Base-by-base conservation (phyloP, 2,329 filamentous ascomycete species). In the Magnaporthiopsis incrustans region DNA sequence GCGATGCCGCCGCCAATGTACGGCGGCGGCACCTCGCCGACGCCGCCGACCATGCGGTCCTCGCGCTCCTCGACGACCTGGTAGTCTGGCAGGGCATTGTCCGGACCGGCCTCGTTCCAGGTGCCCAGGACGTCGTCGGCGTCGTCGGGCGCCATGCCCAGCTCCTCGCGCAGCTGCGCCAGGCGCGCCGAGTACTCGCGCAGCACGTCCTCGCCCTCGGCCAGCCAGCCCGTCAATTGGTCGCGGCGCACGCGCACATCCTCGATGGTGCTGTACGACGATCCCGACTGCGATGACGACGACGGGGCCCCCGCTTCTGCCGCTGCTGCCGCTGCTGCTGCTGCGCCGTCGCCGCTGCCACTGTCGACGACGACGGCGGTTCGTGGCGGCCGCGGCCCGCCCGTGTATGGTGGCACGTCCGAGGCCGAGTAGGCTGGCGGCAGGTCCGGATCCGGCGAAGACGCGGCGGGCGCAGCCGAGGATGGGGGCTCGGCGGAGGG, bases 21-120 rank as follows among this genome's bases (percentile, higher is more conserved):
- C 2, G 68, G 67, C n/a, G 71, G 71, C 33, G 71, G 70, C 15
- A 73, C 69, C 66, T 73, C 71, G 4, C 71, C 71, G 5, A 73
- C 71, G 14, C 68, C 68, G n/a, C 71, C 71, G 26, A 73, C 71
- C 70, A 73, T 72, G 10, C 72, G 66, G 59, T 73, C 71, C 64
- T 73, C 71, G 22, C 68, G 67, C 58, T 68, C 64, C 67, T 73
- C 71, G 57, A 73, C 64, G 64, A 63, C 62, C 61, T 67, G 68
- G 62, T 73, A 73, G 62, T 69, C 71, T 0, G 71, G 71, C 60
- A 73, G 66, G 26, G 70, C 69, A 44, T 73, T 73, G 66, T 73
- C 71, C n/a, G 71, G 67, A 38, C 68, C 70, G 12, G 70, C 70
- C 64, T 72, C 70, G 63, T 68, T 69, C 71, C 71, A 73, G 14